phyloP scores from a whole-genome alignment of 306 rosid genomes.

The Abrus pulchellus region DNA sequence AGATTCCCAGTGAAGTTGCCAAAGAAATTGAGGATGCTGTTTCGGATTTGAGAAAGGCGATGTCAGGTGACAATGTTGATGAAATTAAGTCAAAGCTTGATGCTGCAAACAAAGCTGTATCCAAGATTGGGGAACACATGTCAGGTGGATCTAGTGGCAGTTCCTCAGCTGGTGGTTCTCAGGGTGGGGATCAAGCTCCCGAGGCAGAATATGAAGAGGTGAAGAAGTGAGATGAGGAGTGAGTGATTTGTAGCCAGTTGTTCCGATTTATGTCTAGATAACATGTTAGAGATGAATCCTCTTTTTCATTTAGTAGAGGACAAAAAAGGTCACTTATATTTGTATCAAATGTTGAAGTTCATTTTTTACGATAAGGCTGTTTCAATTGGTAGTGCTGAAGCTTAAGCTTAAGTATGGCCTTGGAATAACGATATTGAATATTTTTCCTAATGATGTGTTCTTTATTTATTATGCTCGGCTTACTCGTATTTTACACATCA shows the following conservation, averaged over 20 bases:
- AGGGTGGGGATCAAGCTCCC: constrained; percentile 78
- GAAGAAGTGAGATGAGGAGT: constrained; percentile 64
- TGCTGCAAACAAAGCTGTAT: constrained; percentile 80
- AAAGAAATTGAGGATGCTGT: constrained; percentile 82
- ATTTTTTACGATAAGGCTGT: constrained; percentile 34
- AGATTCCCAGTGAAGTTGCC: constrained; percentile 79
- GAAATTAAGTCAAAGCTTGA: constrained; percentile 81
- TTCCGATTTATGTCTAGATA: not conserved
- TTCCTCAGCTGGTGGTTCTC: constrained; percentile 67
- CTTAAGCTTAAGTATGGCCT: not conserved
- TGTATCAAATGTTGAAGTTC: constrained; percentile 52
- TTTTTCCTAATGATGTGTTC: no score
- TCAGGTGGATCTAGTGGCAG: constrained; percentile 70
- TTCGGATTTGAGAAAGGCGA: constrained; percentile 73
- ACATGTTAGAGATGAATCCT: not conserved
- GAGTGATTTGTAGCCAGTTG: not conserved
- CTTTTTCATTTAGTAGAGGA: constrained; percentile 3
- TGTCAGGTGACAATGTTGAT: constrained; percentile 63
- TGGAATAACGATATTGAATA: not conserved
- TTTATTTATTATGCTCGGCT: not conserved
- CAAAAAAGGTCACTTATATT: constrained; percentile 29
- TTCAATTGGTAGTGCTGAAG: constrained; percentile 35
- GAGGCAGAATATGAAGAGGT: constrained; percentile 96
- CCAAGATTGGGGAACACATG: constrained; percentile 93
- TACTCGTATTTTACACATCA: not conserved